These are phyloP conservation scores for Echites panduratus DNA, from an alignment of 257 asterid genomes.

Conservation along the genomic window DNA sequence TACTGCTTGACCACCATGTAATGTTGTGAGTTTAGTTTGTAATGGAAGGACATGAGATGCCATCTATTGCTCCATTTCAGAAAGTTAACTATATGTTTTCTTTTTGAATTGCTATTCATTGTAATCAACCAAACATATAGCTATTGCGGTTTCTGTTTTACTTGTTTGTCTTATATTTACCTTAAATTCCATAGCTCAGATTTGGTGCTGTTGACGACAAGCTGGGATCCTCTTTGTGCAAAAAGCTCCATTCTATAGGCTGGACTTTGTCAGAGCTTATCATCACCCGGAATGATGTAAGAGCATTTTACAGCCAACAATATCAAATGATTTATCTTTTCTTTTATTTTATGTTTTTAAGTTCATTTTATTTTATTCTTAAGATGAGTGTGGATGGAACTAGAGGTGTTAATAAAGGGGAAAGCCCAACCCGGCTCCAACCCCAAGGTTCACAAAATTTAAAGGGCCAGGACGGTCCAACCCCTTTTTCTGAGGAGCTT, in stretches of 20 bases:
- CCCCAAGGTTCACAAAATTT: too few species aligned
- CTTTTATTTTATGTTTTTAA: not conserved
- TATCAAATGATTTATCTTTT: not conserved
- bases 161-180: slow-evolving; percentile 24
- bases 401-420: too few species aligned
- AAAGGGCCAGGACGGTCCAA: too few species aligned
- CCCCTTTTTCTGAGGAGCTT: too few species aligned
- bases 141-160: not conserved
- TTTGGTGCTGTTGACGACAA: slow-evolving; percentile 81
- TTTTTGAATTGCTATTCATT: not conserved
- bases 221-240: slow-evolving; percentile 51
- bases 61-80: slow-evolving; percentile 3
- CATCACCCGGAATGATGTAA: slow-evolving; percentile 63
- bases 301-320: slow-evolving; percentile 9
- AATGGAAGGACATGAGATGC: not conserved
- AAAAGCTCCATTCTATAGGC: slow-evolving; percentile 66
- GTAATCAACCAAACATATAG: not conserved
- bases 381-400: not conserved
- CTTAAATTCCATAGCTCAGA: slow-evolving; percentile 91
- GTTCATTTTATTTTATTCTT: not conserved
- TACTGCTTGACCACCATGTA: not conserved
- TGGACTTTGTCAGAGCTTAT: slow-evolving; percentile 65
- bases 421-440: too few species aligned
- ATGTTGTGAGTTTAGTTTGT: not conserved
- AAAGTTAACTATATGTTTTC: not conserved